Evolutionary conservation across 1,284 basidiomycete species (phyloP).

Genomic region (Vanrija sp.): DNA sequence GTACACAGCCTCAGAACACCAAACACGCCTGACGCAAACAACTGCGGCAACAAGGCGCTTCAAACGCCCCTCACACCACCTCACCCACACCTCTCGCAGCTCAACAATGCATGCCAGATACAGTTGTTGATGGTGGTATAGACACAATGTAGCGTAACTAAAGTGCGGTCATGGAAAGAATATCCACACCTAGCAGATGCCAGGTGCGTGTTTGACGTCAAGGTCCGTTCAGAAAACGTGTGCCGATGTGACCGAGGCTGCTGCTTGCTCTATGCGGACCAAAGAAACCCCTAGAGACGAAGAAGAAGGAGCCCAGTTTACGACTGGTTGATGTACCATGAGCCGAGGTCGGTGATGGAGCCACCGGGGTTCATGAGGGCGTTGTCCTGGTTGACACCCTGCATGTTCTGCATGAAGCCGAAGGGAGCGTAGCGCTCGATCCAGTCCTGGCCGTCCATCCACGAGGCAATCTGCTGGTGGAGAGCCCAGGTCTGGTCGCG

Average conservation of each 20-base stretch:
- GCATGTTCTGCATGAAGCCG: slow-evolving; percentile 66
- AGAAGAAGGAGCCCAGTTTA: slow-evolving; percentile 2
- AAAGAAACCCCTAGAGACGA: neutral
- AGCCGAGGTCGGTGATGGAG: slow-evolving; percentile 41
- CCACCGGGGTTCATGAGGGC: slow-evolving; percentile 48
- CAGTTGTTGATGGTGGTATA: neutral
- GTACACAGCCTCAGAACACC: too few species aligned
- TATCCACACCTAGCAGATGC: neutral
- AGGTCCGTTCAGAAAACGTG: neutral
- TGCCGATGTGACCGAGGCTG: neutral
- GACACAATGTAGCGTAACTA: neutral
- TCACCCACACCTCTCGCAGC: too few species aligned
- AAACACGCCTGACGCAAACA: too few species aligned
- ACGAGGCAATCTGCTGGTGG: slow-evolving; percentile 57
- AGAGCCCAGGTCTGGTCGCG: slow-evolving; percentile 56
- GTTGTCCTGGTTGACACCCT: slow-evolving; percentile 64
- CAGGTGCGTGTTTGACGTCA: neutral
- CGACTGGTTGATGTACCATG: slow-evolving; percentile 21
- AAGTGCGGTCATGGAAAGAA: neutral
- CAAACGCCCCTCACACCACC: too few species aligned
- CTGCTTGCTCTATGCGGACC: neutral
- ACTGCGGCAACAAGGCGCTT: too few species aligned
- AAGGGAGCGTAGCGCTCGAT: slow-evolving; percentile 65
- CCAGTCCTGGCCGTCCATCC: slow-evolving; percentile 57
- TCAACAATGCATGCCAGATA: too few species aligned